Evolutionary conservation across 1,284 basidiomycete genomes (phyloP), one percentile per base, ranked within the genome.

Genomic region (Porodaedalea pini): DNA sequence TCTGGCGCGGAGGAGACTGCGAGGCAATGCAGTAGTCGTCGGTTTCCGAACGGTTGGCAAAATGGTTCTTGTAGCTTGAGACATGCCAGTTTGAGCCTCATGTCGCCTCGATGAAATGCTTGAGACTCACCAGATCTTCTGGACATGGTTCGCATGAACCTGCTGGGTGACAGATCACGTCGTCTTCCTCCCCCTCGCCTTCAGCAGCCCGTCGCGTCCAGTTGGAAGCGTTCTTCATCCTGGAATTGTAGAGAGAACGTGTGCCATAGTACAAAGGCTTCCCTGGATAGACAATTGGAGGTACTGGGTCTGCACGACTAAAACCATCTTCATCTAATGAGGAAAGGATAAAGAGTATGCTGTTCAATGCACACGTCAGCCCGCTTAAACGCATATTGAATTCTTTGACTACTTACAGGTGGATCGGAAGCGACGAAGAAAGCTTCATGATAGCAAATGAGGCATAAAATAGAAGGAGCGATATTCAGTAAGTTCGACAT

Each of bases 11-110:
- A 67, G 63, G 57, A 29, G 3, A 41, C 19, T 31, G 41, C 19
- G 17, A 81, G 69, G 62, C 93, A 95, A 68, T 93, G 92, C 73
- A 94, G 79, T 34, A 93, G 78, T 17, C 89, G 82, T 34, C 93
- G 82, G 71, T 94, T 94, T 43, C 93, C 92, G 67, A 93, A 95
- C 4, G 93, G 92, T 67, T 90, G 83, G 71, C 92, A 96, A 71
- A 90, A 95, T 1, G 92, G 92, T 74, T 94, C 82, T 63, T 85
- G 74, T 23, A 90, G 76, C 92, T 94, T 10, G 45, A 17, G 58
- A 58, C 36, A 51, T 50, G 3, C 39, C 55, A 29, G 7, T 56
- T 27, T 54, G 19, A 49, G 19, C 31, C 19, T 7, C 44, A 17
- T 43, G 17, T 19, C 4, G 40, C 13, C 32, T 11, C 17, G 29